Evolutionary conservation across 345 rosid genomes (phyloP), one percentile per base, ranked within the genome.

Genomic region (Cochlearia excelsa): DNA sequence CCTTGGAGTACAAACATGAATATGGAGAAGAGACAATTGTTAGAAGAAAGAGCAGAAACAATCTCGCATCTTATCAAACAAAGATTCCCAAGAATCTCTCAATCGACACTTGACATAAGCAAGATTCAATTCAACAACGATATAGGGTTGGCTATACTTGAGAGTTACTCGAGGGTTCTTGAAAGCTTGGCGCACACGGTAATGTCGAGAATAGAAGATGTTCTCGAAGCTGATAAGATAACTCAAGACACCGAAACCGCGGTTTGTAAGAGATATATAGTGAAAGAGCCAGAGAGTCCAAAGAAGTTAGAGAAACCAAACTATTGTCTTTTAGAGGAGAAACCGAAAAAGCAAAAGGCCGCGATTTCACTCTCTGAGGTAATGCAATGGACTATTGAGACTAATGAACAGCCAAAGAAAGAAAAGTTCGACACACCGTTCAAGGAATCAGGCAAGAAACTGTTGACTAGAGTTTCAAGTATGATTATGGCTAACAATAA

Each of bases 111-210:
- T 54, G 97, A 90, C 77, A 79, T 87, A 30, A 83, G 82, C 78
- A 87, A 87, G 68, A 90, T 90, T 40, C 93, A 87, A 34, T 84
- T 42, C 68, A 90, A 85, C 72, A 52, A 87, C 93, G 97, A 87
- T 68, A 80, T 90, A 11, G 97, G 97, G 2, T 82, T 84, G 51
- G 88, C 95, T 4, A 64, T 87, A 54, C 63, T 87, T 30, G 97
- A 90, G 75, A 87, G 95, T 70, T 90, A 90, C 69, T 90, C 97
- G 2, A 81, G 97, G 65, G 75, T 87, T 55, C 72, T 90, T 30
- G 95, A 87, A 52, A 90, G 85, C 83, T 77, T 90, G 82, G 93
- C 97, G 27, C 80, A 73, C 75, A 84, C 84, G 2, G 79, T 87
- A 28, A 30, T 80, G 68, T 87, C 90, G 0, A 74, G 90, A 58